phyloP scores from a whole-genome alignment of 768 basidiomycete genomes.

The Collybiopsis luxurians region DNA sequence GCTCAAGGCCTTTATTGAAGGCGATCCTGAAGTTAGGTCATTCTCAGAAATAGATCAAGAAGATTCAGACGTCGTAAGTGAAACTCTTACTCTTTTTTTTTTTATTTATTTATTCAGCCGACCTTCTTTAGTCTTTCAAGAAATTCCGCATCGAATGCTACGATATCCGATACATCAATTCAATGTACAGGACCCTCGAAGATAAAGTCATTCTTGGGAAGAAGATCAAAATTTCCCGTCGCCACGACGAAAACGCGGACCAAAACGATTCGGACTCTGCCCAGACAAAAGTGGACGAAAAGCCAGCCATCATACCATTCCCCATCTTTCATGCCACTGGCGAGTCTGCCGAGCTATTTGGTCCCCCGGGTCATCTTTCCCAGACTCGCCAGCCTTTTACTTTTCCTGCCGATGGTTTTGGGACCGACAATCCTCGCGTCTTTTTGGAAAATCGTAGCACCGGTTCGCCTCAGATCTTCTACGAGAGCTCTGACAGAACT shows the following conservation, averaged over 20 bases:
- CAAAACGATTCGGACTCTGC: not conserved
- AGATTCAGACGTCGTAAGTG: constrained; percentile 20
- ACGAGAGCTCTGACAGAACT: not conserved
- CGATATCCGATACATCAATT: constrained; percentile 57
- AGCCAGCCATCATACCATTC: constrained; percentile 14
- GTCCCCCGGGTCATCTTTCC: constrained; percentile 29
- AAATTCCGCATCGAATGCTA: constrained; percentile 65
- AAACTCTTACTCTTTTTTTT: not conserved
- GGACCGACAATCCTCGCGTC: not conserved
- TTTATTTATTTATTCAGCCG: not conserved
- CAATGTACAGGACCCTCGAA: constrained; percentile 50
- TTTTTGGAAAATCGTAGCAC: not conserved
- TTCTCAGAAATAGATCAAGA: constrained; percentile 22
- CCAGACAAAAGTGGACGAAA: not conserved
- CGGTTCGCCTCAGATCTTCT: constrained; percentile 3
- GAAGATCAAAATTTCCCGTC: constrained; percentile 42
- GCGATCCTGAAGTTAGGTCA: constrained; percentile 31
- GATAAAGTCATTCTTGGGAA: constrained; percentile 49
- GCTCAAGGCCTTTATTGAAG: constrained; percentile 30
- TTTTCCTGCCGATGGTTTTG: constrained; percentile 14
- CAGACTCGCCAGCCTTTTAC: constrained; percentile 33
- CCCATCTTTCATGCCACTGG: constrained; percentile 13
- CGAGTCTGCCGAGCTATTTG: constrained; percentile 4
- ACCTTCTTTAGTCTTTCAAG: constrained; percentile 17
- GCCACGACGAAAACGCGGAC: constrained; percentile 15